phyloP scores from a whole-genome alignment of 2,329 filamentous ascomycete species.

The Aspergillus fumigatus region DNA sequence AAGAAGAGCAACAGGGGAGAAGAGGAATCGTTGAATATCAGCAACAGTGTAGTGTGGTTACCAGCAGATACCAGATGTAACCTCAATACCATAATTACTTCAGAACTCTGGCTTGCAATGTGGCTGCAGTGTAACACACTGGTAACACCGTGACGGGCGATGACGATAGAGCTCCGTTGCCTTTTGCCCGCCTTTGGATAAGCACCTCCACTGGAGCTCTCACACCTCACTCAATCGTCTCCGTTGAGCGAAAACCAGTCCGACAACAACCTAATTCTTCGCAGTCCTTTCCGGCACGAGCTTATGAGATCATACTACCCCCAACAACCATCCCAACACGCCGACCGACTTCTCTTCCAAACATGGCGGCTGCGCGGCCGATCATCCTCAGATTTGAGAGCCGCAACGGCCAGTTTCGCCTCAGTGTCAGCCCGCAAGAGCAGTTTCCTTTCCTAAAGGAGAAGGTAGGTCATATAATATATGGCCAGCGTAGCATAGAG shows the following conservation, averaged over 20 bases:
- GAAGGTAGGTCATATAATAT: constrained; percentile 29
- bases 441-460: constrained; percentile 60
- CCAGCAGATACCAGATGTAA: neutral
- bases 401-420: constrained; percentile 86
- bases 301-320: neutral
- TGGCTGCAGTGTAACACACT: neutral
- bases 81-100: constrained; percentile 1
- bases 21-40: neutral
- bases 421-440: constrained; percentile 69
- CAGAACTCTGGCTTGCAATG: neutral
- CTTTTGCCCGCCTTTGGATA: constrained; percentile 2
- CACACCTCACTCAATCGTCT: neutral
- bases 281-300: neutral
- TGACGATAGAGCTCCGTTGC: constrained; percentile 24
- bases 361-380: constrained; percentile 36
- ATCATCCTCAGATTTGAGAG: constrained; percentile 87
- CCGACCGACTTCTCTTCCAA: neutral
- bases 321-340: neutral
- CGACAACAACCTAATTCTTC: neutral
- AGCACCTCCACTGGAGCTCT: neutral
- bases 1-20: neutral
- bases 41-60: neutral
- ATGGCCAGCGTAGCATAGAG: neutral
- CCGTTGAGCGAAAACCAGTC: neutral
- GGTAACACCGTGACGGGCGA: constrained; percentile 9